Base-by-base conservation (phyloP, 495 filamentous ascomycete species). In the Chlorociboria aeruginascens region DNA sequence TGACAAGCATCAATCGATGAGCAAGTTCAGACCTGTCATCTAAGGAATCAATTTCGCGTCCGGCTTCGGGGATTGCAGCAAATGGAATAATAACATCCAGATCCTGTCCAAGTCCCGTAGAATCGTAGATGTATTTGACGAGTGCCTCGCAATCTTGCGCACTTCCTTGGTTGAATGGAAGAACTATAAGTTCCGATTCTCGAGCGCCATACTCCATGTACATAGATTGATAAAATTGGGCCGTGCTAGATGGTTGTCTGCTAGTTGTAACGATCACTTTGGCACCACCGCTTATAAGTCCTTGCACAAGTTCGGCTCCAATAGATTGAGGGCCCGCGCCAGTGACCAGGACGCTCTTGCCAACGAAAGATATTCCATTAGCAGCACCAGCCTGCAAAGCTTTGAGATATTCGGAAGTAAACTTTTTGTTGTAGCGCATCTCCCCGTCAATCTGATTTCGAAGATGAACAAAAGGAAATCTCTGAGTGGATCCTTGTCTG, bases 1-100 rank as follows among this genome's bases (percentile, higher is more conserved):
- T 96, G 49, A 90, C 96, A 65, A 98, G 69, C 92, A 98, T 98
- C 66, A 98, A 93, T 43, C 92, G 87, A 64, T 96, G 92, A 47
- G 89, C 92, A 47, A 97, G 78, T 69, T 98, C 92, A 1, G 89
- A 95, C 68, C 92, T 94, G 45, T 86, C 94, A 69, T 97, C 92
- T 53, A 98, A 84, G 48, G 78, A 81, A 58, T 96, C 90, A 51
- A 98, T 94, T 66, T 97, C 89, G 51, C 89, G 89, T 33, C 92
- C 92, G 54, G 93, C 90, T 67, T 95, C 89, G 1, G 89, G 81
- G 46, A 96, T 96, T 50, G 92, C 92, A 45, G 92, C 92, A 63
- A 98, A 98, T 9, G 92, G 92, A 48, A 98, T 81, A 47, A 98
- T 78, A 63, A 79, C 94, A 66, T 98, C 92, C 14, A 98, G 72